Conservation (phyloP, 176 grass and related monocot genomes). For the Otatea glauca region DNA sequence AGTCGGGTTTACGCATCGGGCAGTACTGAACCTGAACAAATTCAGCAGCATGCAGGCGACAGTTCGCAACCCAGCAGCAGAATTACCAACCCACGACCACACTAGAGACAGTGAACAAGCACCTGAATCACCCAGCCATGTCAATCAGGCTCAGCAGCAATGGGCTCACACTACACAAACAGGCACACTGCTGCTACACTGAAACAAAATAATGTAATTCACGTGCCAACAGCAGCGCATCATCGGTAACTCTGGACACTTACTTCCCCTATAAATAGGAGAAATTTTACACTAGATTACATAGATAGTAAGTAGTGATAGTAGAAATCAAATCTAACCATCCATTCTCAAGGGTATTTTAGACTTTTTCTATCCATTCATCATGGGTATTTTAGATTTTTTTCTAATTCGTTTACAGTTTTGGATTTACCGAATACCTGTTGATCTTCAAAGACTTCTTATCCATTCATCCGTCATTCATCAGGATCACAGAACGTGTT, state of each 20-base stretch:
- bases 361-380: too few species aligned
- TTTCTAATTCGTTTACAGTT: too few species aligned
- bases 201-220: slow-evolving; percentile 26
- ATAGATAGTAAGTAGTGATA: too few species aligned
- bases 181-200: slow-evolving; percentile 4
- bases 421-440: too few species aligned
- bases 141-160: slow-evolving; percentile 2
- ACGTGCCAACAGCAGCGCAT: slow-evolving; percentile 1
- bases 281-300: too few species aligned
- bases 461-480: too few species aligned
- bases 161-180: slow-evolving; percentile 5
- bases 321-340: too few species aligned
- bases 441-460: too few species aligned
- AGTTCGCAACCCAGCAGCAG: neutral
- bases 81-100: neutral
- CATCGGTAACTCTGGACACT: slow-evolving; percentile 3
- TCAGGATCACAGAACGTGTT: too few species aligned
- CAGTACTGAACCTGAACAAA: neutral
- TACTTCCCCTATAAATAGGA: neutral
- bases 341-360: too few species aligned
- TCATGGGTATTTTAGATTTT: too few species aligned
- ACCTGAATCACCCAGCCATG: neutral
- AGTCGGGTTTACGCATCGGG: neutral
- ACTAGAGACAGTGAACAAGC: neutral
- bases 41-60: neutral